A percentile compares a stretch with the other conserved stretches of the same genome.
These are phyloP conservation scores for Tylopilus sp. DNA, from an alignment of 768 basidiomycete species.

Conservation along the genomic window DNA sequence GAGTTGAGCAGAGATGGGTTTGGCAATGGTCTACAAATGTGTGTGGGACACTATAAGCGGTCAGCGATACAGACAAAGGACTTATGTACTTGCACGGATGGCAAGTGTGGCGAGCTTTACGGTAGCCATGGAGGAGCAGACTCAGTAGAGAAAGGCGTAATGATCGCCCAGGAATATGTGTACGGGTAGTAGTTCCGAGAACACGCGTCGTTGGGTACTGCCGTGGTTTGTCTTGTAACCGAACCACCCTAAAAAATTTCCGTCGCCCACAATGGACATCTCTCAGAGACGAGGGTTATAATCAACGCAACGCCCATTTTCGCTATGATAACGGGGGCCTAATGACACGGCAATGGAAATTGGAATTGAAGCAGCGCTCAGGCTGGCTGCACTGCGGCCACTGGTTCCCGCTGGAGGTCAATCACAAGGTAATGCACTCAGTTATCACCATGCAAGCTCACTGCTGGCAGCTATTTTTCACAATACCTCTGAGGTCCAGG, in stretches of 20 bases:
- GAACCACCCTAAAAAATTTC: neutral
- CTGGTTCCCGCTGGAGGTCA: too few relatives aligned
- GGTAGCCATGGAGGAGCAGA: slow-evolving; percentile 51
- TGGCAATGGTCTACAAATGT: slow-evolving; percentile 73
- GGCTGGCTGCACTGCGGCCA: too few relatives aligned
- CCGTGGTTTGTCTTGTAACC: neutral
- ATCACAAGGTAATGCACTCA: too few relatives aligned
- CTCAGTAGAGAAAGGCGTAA: neutral
- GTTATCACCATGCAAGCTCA: too few relatives aligned
- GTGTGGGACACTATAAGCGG: neutral
- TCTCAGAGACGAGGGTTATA: too few relatives aligned
- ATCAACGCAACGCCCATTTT: too few relatives aligned
- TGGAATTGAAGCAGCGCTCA: too few relatives aligned
- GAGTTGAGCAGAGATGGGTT: slow-evolving; percentile 68
- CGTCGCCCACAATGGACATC: too few relatives aligned
- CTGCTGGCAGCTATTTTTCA: neutral
- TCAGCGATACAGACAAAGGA: neutral
- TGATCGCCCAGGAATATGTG: neutral
- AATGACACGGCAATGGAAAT: too few relatives aligned
- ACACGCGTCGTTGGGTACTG: neutral
- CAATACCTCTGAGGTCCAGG: too few relatives aligned
- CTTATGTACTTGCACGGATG: slow-evolving; percentile 55
- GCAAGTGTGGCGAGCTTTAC: slow-evolving; percentile 72
- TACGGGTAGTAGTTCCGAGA: neutral
- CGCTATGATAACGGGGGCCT: too few relatives aligned